Conservation (phyloP, 768 basidiomycete species). For the Guyanaporus albipodus region DNA sequence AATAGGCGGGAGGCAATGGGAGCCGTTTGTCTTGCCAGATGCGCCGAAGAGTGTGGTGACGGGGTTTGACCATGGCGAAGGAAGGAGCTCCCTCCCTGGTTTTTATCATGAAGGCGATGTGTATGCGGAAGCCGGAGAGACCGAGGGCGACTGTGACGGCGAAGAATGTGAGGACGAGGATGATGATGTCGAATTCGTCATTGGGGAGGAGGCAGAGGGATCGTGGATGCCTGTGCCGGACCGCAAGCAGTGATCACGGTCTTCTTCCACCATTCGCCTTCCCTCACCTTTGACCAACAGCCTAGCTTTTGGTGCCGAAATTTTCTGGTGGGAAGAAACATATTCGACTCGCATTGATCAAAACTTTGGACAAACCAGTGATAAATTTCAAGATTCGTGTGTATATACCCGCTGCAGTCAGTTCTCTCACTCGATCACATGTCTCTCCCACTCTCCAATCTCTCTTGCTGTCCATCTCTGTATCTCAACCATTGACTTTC, state of each 20-base stretch:
- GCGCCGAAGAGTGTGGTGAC: slow-evolving; percentile 45
- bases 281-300: slow-evolving; percentile 1
- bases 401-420: slow-evolving; percentile 19
- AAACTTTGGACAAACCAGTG: slow-evolving; percentile 2
- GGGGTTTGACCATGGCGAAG: neutral
- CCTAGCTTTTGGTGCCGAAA: slow-evolving; percentile 5
- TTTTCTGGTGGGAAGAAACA: slow-evolving; percentile 11
- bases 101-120: neutral
- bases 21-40: slow-evolving; percentile 53
- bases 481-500: slow-evolving; percentile 6
- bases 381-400: slow-evolving; percentile 5
- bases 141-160: slow-evolving; percentile 30
- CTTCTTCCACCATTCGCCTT: neutral
- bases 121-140: slow-evolving; percentile 5
- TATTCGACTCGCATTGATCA: slow-evolving; percentile 13
- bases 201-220: slow-evolving; percentile 45
- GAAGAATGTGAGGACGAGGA: slow-evolving; percentile 49
- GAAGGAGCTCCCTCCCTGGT: neutral
- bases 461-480: slow-evolving; percentile 6
- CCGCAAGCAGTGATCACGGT: slow-evolving; percentile 21
- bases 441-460: neutral
- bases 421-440: neutral
- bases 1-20: slow-evolving; percentile 57
- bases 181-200: slow-evolving; percentile 75
- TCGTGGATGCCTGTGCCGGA: slow-evolving; percentile 35